Evolutionary conservation across 176 grass and related monocot genomes (phyloP), one percentile per base, ranked within the genome.

Genomic region (Saccharum spontaneum): DNA sequence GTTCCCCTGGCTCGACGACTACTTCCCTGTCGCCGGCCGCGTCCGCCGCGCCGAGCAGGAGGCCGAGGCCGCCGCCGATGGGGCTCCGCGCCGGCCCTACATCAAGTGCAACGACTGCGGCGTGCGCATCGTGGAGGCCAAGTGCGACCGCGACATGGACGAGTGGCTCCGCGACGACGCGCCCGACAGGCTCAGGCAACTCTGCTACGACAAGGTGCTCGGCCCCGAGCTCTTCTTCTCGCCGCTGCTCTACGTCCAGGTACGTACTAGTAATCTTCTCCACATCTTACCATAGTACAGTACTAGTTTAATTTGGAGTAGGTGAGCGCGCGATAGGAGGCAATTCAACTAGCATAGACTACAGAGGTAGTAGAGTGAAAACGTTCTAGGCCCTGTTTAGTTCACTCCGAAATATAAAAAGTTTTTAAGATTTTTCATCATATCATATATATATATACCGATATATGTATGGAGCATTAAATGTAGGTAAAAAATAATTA

Each of bases 101-200:
- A 85, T 98, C 75, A 98, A 95, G 87, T 98, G 92, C 78, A 99
- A 99, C 37, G 97, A 99, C 86, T 99, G 86, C 45, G 97, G 97
- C 62, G 91, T 99, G 8, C 91, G 94, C 79, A 97, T 99, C 77
- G 41, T 99, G 3, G 97, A 99, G 88, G 91, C 90, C 20, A 88
- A 28, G 60, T 99, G 97, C 71, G 61, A 79, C 59, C 46, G 76
- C 33, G 65, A 37, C 7, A 73, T 99, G 22, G 94, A 50, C 26
- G 92, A 94, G 0, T 99, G 94, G 94, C 57, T 99, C 71, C 50
- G 78, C 1, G 82, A 80, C 54, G 87, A 83, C 84, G 79, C 26
- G 20, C 11, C 78, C 6, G 79, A 84, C 20, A 48, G 89, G 16
- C 20, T 83, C 74, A 57, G 33, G n/a, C 66, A 59, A 0, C 97